phyloP scores from a whole-genome alignment of 2,329 filamentous ascomycete genomes.

The Apiospora aurea region DNA sequence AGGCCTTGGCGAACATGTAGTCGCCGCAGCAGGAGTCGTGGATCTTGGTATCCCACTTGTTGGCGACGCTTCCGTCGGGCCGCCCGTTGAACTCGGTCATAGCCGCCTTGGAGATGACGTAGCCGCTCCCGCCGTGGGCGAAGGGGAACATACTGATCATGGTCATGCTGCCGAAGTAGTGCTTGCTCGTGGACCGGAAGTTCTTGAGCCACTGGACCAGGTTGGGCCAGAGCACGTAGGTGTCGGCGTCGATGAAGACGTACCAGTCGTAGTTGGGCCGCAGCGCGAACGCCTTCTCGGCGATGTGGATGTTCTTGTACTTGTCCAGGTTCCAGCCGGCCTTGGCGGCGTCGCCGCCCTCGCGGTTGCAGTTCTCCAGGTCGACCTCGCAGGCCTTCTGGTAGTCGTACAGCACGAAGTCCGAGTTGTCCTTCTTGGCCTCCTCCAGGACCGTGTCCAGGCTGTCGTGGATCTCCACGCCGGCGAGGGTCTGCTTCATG shows the following conservation, averaged over 20 bases:
- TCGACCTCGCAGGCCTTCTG: conserved; percentile 54
- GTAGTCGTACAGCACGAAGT: conserved; percentile 58
- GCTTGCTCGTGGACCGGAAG: conserved; percentile 50
- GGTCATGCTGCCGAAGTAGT: conserved; percentile 59
- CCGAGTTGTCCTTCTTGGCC: conserved; percentile 52
- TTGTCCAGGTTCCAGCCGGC: conserved; percentile 64
- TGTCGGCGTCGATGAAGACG: conserved; percentile 65
- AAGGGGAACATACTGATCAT: conserved; percentile 53
- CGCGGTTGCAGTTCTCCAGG: conserved; percentile 52
- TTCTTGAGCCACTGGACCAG: conserved; percentile 55
- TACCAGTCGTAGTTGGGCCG: conserved; percentile 65
- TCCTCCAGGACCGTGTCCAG: conserved; percentile 52
- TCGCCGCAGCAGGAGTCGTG: conserved; percentile 56
- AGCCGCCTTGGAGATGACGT: conserved; percentile 58
- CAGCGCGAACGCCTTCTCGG: conserved; percentile 59
- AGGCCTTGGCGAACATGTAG: conserved; percentile 55
- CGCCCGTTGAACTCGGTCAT: conserved; percentile 55
- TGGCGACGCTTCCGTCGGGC: conserved; percentile 49
- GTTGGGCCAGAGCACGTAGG: conserved; percentile 62
- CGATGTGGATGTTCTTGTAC: conserved; percentile 68
- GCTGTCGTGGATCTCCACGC: conserved; percentile 53
- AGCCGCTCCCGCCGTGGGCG: conserved; percentile 64
- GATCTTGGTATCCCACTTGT: conserved; percentile 52
- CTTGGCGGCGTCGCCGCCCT: conserved; percentile 35
- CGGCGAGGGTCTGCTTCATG: conserved; percentile 55